Evolutionary conservation across 495 filamentous ascomycete species (phyloP), one percentile per base, ranked within the genome.

Genomic region (Immersiella caudata): DNA sequence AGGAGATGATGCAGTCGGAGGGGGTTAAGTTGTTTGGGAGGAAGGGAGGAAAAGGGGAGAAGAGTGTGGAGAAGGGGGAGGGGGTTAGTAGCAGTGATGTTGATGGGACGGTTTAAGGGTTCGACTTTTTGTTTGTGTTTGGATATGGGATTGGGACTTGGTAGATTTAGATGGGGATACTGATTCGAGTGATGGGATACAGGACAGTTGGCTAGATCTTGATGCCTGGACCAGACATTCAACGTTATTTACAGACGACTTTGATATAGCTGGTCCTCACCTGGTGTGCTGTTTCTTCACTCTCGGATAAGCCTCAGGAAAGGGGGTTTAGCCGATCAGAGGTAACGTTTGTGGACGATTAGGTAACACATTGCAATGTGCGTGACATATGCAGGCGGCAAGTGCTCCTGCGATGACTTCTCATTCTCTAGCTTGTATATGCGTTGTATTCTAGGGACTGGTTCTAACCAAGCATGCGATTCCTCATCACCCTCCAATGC

Each of bases 1-100:
- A 70, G 55, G 73, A 76, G 58, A 66, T 78, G 51, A 78, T 74
- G 63, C 29, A 33, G 73, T 70, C 58, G 66, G 68, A n/a, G 58
- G 27, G 8, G 70, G 65, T 46, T 12, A 57, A 57, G 65, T 62
- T 66, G 58, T 24, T 46, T 18, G 21, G 29, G 52, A 35, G 21
- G 33, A 35, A 56, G 52, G 24, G 22, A 35, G 35, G 20, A 33
- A 57, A 50, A 52, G 21, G n/a, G 21, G 36, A 26, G 11, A 18
- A 46, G 27, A 35, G 25, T 51, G 16, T 14, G 22, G 24, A 18
- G 0, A 35, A 62, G 33, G 35, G 35, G 33, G 36, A 62, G 27
- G 60, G 33, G 0, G 61, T 51, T 16, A 7, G 7, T 36, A 33
- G 22, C 12, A 51, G 61, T 11, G 61, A 63, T 36, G 49, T 40